Base-by-base conservation (phyloP, 495 filamentous ascomycete species). In the Wilcoxina mikolae region DNA sequence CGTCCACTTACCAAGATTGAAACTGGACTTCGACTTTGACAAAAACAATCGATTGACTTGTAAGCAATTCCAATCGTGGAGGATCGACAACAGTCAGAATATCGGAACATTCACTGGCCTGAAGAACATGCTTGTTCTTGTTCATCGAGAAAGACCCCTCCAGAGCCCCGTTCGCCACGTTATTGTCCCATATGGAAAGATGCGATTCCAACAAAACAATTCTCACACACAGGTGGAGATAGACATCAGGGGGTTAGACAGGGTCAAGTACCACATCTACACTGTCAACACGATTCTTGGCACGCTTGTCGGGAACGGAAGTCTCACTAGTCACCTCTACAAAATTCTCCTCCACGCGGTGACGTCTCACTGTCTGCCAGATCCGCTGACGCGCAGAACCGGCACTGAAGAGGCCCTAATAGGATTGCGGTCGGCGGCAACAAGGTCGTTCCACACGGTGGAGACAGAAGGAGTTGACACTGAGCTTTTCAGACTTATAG, bases 331-430 rank as follows among this genome's bases (percentile, higher is more conserved):
- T 67, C 76, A 72, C 57, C 62, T 84, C 0, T 71, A 70, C 50
- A 58, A 77, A 9, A 71, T 68, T 35, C 78, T 76, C 48, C 68
- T 84, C 1, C 79, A 85, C 57, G 80, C 79, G 0, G n/a, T 79
- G 0, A 85, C 81, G 0, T 76, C 78, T 1, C 73, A 70, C 48
- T 75, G 71, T 42, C 56, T 83, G 0, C 72, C 76, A 0, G 83
- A 87, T 57, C 68, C 70, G 0, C 62, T 85, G 0, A 81, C 77
- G 0, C 52, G 58, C 0, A 70, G 66, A 24, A 84, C 78, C 2
- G 83, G 83, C 0, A 83, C 78, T 0, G 82, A 85, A 54, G 69
- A 82, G 57, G 71, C 75, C 0, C 60, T 85, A 0, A 52, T 57
- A 0, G 72, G 75, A 22, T 68, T 84, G 9, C 53, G 56, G 0